These are phyloP conservation scores for Pontederia crassipes DNA, from an alignment of 176 grass and related monocot genomes.

Conservation along the genomic window DNA sequence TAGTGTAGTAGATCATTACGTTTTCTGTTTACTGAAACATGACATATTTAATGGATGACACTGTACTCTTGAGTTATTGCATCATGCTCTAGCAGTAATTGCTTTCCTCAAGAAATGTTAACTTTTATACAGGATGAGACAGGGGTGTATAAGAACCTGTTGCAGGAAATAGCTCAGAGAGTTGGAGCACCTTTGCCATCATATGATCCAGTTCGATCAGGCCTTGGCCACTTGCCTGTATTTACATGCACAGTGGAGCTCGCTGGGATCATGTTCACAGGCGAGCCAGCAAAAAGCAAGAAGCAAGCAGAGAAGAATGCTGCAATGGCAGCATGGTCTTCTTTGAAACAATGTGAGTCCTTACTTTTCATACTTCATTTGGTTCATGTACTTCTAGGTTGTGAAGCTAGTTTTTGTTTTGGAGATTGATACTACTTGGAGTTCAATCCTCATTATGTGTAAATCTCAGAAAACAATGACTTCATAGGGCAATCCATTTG, in stretches of 20 bases:
- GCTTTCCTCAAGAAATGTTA: background rate
- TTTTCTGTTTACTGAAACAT: too few species aligned
- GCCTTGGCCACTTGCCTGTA: constrained; percentile 74
- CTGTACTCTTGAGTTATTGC: background rate
- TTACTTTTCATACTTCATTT: background rate
- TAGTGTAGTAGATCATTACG: too few species aligned
- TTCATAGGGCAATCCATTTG: too few species aligned
- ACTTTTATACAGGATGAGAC: constrained; percentile 68
- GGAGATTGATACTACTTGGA: too few species aligned
- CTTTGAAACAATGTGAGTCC: constrained; percentile 82
- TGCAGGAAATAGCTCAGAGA: constrained; percentile 94
- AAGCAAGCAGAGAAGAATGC: constrained; percentile 98
- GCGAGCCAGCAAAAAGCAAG: constrained; percentile 87
- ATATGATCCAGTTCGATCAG: constrained; percentile 70
- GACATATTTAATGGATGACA: too few species aligned
- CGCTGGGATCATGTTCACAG: constrained; percentile 74
- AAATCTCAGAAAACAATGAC: too few species aligned
- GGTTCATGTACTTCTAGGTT: background rate
- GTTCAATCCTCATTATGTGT: too few species aligned
- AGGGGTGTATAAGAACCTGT: constrained; percentile 92
- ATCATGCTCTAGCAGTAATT: background rate
- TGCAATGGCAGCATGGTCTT: constrained; percentile 77
- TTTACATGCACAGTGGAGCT: constrained; percentile 96
- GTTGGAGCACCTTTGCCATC: constrained; percentile 78
- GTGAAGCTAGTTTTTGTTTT: too few species aligned